Conservation (phyloP, 2,329 filamentous ascomycete genomes). For the Colletotrichum sidae region DNA sequence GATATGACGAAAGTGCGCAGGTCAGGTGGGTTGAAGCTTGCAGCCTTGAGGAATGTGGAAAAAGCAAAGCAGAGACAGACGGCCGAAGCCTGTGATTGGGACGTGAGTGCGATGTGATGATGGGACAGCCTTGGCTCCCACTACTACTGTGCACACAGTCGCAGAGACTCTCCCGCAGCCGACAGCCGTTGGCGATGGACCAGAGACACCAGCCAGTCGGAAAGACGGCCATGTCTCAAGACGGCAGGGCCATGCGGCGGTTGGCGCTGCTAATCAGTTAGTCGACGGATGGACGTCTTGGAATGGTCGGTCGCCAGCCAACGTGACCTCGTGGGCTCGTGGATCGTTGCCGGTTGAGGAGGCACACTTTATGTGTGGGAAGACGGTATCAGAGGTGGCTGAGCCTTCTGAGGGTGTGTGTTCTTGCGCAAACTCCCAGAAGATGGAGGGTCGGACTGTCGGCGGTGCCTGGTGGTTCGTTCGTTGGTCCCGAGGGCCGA, state of each 20-base stretch:
- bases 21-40: constrained; percentile 6
- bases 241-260: constrained; percentile 31
- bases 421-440: constrained; percentile 12
- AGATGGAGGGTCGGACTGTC: constrained; percentile 21
- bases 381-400: constrained; percentile 20
- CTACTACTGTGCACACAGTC: too few species aligned
- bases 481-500: neutral
- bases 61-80: constrained; percentile 4
- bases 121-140: neutral
- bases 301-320: constrained; percentile 3
- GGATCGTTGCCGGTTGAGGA: constrained; percentile 29
- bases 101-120: neutral
- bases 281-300: neutral
- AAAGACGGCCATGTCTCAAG: constrained; percentile 20
- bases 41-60: constrained; percentile 27
- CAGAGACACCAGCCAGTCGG: neutral
- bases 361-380: constrained; percentile 1
- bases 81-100: constrained; percentile 13
- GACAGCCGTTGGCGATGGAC: constrained; percentile 11
- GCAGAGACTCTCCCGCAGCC: neutral
- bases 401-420: constrained; percentile 14
- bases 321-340: constrained; percentile 32
- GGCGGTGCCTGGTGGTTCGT: too few species aligned
- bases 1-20: neutral
- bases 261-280: neutral